Percentiles rank a stretch among this genome's conserved stretches.
Evolutionary conservation across 2,329 filamentous ascomycete species (phyloP).

Genomic region (Amauroascus niger): DNA sequence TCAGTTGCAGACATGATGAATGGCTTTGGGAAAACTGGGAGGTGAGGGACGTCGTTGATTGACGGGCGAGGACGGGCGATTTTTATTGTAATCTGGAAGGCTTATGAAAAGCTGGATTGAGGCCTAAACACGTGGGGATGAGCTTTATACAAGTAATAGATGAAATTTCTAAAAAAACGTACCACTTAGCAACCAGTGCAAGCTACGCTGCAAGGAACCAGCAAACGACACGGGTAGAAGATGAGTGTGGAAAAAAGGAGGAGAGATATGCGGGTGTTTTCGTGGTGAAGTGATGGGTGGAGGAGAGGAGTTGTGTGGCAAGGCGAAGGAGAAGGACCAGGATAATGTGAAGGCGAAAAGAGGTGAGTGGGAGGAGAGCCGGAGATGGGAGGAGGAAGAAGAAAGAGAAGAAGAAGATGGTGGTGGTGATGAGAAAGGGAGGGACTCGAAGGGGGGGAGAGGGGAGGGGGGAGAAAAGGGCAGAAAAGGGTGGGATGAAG

Average conservation of each 20-base stretch:
- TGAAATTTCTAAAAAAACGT: background rate
- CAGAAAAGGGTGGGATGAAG: slow-evolving; percentile 15
- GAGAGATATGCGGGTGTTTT: background rate
- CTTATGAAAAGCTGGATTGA: background rate
- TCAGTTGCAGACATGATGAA: slow-evolving; percentile 53
- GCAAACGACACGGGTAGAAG: background rate
- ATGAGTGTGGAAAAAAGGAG: background rate
- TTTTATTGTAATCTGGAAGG: no score
- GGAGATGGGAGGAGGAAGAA: slow-evolving; percentile 15
- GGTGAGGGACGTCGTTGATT: background rate
- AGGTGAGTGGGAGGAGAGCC: slow-evolving; percentile 18
- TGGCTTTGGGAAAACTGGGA: background rate
- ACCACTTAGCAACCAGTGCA: background rate
- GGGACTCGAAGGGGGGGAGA: slow-evolving; percentile 18
- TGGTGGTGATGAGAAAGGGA: slow-evolving; percentile 8
- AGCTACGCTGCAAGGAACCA: background rate
- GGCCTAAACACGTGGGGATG: background rate
- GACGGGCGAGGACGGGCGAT: background rate
- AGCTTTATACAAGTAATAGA: background rate
- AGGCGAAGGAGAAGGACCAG: slow-evolving; percentile 17
- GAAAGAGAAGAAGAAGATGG: background rate
- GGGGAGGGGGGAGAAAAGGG: slow-evolving; percentile 17
- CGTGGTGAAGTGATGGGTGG: slow-evolving; percentile 21
- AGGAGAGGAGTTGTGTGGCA: slow-evolving; percentile 21
- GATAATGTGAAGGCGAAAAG: slow-evolving; percentile 20